Conservation (phyloP, 371 early-diverging fungal species). For the Choanephora cucurbitarum region DNA sequence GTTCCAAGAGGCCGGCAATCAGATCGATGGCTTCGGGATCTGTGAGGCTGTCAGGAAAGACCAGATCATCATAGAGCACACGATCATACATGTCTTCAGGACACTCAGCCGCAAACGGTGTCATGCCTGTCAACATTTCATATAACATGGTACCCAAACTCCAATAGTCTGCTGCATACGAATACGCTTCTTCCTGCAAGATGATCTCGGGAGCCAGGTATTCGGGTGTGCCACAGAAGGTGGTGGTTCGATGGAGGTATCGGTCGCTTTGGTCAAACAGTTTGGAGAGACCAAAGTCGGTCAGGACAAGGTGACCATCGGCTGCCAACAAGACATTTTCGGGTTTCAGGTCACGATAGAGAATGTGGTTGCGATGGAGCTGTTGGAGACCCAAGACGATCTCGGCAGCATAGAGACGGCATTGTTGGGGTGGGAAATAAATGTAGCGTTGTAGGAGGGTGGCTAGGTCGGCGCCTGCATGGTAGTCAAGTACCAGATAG, state of each 20-base stretch:
- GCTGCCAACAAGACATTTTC: slow-evolving; percentile 67
- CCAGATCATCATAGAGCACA: slow-evolving; percentile 69
- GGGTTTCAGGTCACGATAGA: slow-evolving; percentile 74
- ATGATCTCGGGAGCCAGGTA: slow-evolving; percentile 89
- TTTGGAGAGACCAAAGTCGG: slow-evolving; percentile 77
- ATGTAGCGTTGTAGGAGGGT: slow-evolving; percentile 39
- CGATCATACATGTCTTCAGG: slow-evolving; percentile 76
- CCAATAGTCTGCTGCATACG: slow-evolving; percentile 95
- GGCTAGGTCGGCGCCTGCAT: slow-evolving; percentile 80
- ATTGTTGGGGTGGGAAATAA: slow-evolving; percentile 42
- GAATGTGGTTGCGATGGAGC: slow-evolving; percentile 74
- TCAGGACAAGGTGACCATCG: slow-evolving; percentile 74
- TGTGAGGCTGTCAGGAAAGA: slow-evolving; percentile 62
- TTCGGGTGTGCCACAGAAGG: slow-evolving; percentile 95
- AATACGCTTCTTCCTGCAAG: slow-evolving; percentile 76
- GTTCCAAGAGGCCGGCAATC: slow-evolving; percentile 63
- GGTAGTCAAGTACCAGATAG: slow-evolving; percentile 91
- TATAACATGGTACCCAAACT: slow-evolving; percentile 93
- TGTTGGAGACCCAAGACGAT: slow-evolving; percentile 76
- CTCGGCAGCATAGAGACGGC: slow-evolving; percentile 78
- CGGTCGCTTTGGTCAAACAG: slow-evolving; percentile 47
- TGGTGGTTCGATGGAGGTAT: slow-evolving; percentile 68
- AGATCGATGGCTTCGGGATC: slow-evolving; percentile 56
- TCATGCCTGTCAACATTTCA: slow-evolving; percentile 73
- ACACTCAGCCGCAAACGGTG: slow-evolving; percentile 77